These are phyloP conservation scores for Alternaria brassicae DNA, from an alignment of 2,329 filamentous ascomycete species.

Conservation along the genomic window DNA sequence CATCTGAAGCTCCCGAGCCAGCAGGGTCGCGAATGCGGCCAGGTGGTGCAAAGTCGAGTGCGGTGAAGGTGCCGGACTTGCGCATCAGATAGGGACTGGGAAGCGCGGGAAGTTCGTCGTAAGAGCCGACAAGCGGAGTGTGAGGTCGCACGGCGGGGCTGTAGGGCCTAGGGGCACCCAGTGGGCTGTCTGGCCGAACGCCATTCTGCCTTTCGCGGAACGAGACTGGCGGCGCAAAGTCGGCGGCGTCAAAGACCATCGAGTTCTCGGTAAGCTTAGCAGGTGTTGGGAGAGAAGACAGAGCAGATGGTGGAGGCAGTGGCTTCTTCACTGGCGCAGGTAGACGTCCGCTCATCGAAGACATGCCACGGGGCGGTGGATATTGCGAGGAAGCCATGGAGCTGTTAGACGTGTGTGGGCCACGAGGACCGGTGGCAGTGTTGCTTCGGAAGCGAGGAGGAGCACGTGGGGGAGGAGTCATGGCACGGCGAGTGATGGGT, in stretches of 20 bases:
- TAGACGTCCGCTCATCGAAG: slow-evolving; percentile 50
- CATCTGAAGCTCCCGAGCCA: slow-evolving; percentile 52
- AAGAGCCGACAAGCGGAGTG: slow-evolving; percentile 81
- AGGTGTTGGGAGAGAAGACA: slow-evolving; percentile 83
- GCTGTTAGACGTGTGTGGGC: slow-evolving; percentile 57
- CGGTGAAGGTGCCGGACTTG: slow-evolving; percentile 80
- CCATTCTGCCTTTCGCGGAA: slow-evolving; percentile 72
- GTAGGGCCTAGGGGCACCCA: slow-evolving; percentile 70
- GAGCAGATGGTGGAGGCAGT: slow-evolving; percentile 74
- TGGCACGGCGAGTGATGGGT: slow-evolving; percentile 84
- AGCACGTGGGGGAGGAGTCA: slow-evolving; percentile 87
- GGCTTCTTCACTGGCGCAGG: slow-evolving; percentile 59
- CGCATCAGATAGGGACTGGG: slow-evolving; percentile 84
- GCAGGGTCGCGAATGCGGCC: slow-evolving; percentile 67
- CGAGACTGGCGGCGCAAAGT: slow-evolving; percentile 81
- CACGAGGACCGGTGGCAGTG: slow-evolving; percentile 32
- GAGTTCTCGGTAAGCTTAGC: slow-evolving; percentile 83
- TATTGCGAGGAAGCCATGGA: slow-evolving; percentile 57
- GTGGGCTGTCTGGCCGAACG: slow-evolving; percentile 64
- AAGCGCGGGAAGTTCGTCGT: slow-evolving; percentile 83
- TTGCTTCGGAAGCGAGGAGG: slow-evolving; percentile 62
- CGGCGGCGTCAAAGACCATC: slow-evolving; percentile 71
- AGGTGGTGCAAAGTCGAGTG: slow-evolving; percentile 80
- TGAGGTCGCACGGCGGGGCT: slow-evolving; percentile 74
- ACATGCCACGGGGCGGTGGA: slow-evolving; percentile 51